Conservation (phyloP, 169 alveolate genomes). For the Eimeria praecox region DNA sequence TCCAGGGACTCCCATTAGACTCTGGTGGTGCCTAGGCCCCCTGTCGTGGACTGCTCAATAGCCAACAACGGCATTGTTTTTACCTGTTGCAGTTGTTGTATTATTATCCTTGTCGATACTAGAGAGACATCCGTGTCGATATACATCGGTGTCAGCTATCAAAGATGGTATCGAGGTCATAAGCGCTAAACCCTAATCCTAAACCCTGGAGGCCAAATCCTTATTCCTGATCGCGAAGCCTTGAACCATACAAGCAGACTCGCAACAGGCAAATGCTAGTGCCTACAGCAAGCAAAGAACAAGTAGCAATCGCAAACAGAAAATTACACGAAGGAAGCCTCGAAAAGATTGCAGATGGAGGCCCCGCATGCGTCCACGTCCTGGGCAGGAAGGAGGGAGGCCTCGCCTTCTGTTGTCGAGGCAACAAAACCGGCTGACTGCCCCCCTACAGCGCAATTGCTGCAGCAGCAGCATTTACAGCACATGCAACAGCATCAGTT, state of each 20-base stretch:
- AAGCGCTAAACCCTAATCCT: background rate
- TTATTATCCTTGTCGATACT: background rate
- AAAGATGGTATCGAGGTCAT: background rate
- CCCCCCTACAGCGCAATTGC: background rate
- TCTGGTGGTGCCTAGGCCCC: background rate
- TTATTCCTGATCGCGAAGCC: background rate
- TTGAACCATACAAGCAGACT: background rate
- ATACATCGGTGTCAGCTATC: background rate
- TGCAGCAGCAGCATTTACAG: background rate
- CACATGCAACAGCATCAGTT: constrained; percentile 5
- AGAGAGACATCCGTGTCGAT: background rate
- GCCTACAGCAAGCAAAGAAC: background rate
- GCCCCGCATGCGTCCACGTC: background rate
- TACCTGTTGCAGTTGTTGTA: background rate
- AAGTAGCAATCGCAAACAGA: background rate
- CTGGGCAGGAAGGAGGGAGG: background rate
- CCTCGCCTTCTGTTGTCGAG: background rate
- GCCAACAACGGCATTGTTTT: background rate
- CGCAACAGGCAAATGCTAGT: background rate
- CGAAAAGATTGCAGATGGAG: background rate
- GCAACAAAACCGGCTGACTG: background rate
- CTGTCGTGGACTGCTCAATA: background rate
- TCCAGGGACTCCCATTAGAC: background rate
- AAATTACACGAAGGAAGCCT: background rate
- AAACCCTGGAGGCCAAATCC: background rate